A percentile compares a stretch with the other conserved stretches of the same genome.
phyloP scores from a whole-genome alignment of 2,329 filamentous ascomycete species.

The Fusarium redolens region DNA sequence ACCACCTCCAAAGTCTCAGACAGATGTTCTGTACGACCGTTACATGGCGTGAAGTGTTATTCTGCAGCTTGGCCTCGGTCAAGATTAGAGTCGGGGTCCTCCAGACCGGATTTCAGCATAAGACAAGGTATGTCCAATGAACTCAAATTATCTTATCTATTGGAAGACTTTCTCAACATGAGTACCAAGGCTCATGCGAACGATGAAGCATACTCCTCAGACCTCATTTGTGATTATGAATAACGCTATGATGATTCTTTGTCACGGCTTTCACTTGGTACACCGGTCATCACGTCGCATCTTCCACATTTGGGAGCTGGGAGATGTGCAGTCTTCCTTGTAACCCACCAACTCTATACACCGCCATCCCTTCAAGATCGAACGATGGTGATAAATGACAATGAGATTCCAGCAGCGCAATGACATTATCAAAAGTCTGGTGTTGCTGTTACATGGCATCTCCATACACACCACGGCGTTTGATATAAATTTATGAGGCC shows the following conservation, averaged over 20 bases:
- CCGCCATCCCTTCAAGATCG: conserved; percentile 33
- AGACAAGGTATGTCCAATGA: conserved; percentile 28
- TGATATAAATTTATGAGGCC: not conserved
- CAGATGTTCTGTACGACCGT: conserved; percentile 12
- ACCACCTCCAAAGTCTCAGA: not conserved
- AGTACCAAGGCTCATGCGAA: conserved; percentile 10
- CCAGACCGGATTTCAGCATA: conserved; percentile 28
- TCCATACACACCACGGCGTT: conserved; percentile 32
- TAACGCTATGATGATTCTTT: not conserved
- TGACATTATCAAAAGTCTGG: conserved; percentile 5
- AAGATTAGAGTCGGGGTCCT: conserved; percentile 8
- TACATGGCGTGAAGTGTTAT: not conserved
- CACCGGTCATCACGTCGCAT: conserved; percentile 6
- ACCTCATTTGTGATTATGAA: not conserved
- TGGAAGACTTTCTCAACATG: not conserved
- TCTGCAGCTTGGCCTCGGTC: conserved; percentile 31
- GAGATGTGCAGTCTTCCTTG: not conserved
- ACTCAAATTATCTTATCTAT: conserved; percentile 38
- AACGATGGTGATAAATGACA: conserved; percentile 27
- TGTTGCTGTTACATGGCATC: not conserved
- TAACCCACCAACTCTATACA: conserved; percentile 3
- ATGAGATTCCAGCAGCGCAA: conserved; percentile 2
- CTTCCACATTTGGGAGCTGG: not conserved
- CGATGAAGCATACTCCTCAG: not conserved
- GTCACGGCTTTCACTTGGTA: not conserved